phyloP scores from a whole-genome alignment of 345 rosid species.

The Hirschfeldia incana region DNA sequence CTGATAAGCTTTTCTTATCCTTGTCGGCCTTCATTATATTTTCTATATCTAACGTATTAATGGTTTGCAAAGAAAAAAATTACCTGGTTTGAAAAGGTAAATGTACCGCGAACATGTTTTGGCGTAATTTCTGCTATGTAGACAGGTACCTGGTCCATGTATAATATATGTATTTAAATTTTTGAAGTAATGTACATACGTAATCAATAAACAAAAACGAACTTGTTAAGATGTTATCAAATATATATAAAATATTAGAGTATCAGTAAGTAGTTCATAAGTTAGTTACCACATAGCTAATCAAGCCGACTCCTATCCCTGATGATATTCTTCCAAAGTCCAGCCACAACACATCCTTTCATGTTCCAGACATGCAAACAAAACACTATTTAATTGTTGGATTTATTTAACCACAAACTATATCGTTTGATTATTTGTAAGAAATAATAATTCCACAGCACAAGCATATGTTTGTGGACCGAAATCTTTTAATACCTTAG shows the following conservation, averaged over 20 bases:
- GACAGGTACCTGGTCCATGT: constrained; percentile 35
- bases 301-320: constrained; percentile 47
- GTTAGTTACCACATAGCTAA: constrained; percentile 45
- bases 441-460: neutral
- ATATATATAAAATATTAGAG: neutral
- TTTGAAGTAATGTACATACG: neutral
- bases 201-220: neutral
- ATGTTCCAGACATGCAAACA: constrained; percentile 21
- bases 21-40: neutral
- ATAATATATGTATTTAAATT: neutral
- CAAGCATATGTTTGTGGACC: neutral
- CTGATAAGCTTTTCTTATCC: neutral
- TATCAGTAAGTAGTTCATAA: neutral
- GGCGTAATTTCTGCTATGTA: constrained; percentile 43
- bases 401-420: neutral
- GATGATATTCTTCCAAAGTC: constrained; percentile 43
- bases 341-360: constrained; percentile 42
- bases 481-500: constrained; percentile 41
- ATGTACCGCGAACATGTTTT: constrained; percentile 38
- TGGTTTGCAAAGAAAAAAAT: neutral
- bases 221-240: neutral
- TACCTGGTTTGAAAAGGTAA: constrained; percentile 38
- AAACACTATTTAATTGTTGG: neutral
- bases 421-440: neutral
- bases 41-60: neutral